Evolutionary conservation across 208 protist species (phyloP), one percentile per base, ranked within the genome.

Genomic region (Wallacemonas rigidus): DNA sequence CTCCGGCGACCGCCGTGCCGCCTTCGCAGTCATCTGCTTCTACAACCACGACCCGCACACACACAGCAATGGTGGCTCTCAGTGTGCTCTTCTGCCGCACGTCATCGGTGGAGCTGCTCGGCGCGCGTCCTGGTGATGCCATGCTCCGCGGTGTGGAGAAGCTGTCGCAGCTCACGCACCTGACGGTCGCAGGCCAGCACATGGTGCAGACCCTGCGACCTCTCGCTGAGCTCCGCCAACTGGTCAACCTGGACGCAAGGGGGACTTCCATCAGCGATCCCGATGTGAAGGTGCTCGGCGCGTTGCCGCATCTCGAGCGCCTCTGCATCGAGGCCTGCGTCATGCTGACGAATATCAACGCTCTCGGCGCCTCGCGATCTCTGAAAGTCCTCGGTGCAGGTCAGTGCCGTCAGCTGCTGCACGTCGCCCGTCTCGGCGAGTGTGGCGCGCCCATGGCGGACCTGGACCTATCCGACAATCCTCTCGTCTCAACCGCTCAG

Each of bases 261-360:
- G 57, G 62, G 38, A 80, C 85, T 17, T 51, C 53, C 36, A 86
- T 90, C 15, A 74, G 73, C n/a, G 74, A 90, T 56, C 8, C 40
- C 1, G 85, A 87, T 57, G 50, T 93, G 36, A 40, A 57, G 43
- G 55, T 86, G 1, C 63, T 90, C 17, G 62, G 80, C 14, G 38
- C 69, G 40, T 75, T 90, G 45, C 56, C 75, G n/a, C 57, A 54
- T 15, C 63, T 93, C 5, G 64, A 73, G 8, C 71, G 63, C 14
- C 70, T 90, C 5, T 51, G 71, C 26, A 35, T 90, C n/a, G 72
- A 81, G 38, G 58, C 47, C 43, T 93, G 88, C 54, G 50, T 67
- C 0, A 70, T 74, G 26, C n/a, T 90, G 1, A 86, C 75, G 14
- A 79, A 62, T 26, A 56, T 93, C 45, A 61, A 75, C 56, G 68